Evolutionary conservation across 352 stramenopile genomes (phyloP), one percentile per base, ranked within the genome.

Genomic region (Porosira glacialis): DNA sequence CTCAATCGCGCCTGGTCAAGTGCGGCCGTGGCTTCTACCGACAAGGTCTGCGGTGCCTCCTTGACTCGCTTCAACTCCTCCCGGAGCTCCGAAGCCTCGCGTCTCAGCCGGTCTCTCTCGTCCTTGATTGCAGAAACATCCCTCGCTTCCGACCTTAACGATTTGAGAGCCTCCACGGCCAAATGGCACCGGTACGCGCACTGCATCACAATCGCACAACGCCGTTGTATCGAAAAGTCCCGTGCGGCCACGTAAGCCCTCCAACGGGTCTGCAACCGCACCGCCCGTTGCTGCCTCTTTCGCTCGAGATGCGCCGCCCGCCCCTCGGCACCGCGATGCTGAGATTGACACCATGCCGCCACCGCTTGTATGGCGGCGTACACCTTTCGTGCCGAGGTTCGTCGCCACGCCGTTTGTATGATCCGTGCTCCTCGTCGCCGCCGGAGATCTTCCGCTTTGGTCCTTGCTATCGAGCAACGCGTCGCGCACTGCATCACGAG

Each of bases 61-160:
- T 75, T 67, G 27, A 70, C 56, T 51, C 49, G 36, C 52, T 85
- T 59, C 2, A 88, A 45, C 48, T 89, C 72, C 44, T 61, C 41
- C 47, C 59, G 71, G 51, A 87, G 64, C 48, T 62, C 43, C 17
- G 62, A 19, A 30, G 76, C 59, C 62, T 90, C 74, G 52, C 77
- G 36, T 43, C 74, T 60, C 44, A 86, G 75, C 27, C 61, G 51
- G 57, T 87, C 74, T n/a, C 76, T 36, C 70, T 88, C 80, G 35
- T 39, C 41, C 24, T 59, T 64, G 33, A 89, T 64, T 33, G 26
- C 44, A 24, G 39, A 26, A 28, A 87, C 17, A 58, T 87, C 71
- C 41, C 58, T 68, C 11, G 80, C 78, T 55, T 87, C 72, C 56
- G 51, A 49, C 35, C 65, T 61, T 17, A 77, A 49, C 27, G 66